Conservation (phyloP, 106 monocot genomes). For the Ottelia alismoides region DNA sequence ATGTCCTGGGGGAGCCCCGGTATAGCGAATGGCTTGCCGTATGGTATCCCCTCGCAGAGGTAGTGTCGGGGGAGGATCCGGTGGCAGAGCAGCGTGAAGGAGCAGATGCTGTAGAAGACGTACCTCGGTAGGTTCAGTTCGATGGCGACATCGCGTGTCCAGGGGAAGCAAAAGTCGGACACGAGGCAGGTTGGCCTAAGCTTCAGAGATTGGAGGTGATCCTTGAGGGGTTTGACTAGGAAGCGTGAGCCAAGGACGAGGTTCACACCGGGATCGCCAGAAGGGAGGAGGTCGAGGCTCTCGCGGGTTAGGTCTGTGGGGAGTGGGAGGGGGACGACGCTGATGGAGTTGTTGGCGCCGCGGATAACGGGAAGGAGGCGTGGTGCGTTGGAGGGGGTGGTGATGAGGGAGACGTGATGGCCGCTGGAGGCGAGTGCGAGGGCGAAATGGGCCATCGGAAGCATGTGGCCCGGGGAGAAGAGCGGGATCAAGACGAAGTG, state of each 20-base stretch:
- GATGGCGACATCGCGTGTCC: background rate
- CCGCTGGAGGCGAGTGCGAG: too few species aligned
- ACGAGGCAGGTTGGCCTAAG: conserved; percentile 6
- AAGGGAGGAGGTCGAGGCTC: background rate
- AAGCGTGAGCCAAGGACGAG: background rate
- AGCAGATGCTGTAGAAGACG: too few species aligned
- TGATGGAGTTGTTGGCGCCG: background rate
- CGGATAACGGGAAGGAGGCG: background rate
- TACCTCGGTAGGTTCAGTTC: too few species aligned
- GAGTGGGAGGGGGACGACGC: conserved; percentile 3
- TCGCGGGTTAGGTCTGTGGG: background rate
- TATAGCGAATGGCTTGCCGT: conserved; percentile 5
- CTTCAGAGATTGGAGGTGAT: background rate
- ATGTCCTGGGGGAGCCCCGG: conserved; percentile 10
- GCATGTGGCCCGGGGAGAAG: too few species aligned
- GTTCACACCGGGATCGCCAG: background rate
- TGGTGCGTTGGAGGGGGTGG: background rate
- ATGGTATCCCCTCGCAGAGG: background rate
- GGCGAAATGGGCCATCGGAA: too few species aligned
- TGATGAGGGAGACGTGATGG: too few species aligned
- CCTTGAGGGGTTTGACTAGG: background rate
- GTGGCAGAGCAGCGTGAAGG: background rate
- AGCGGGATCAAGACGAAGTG: too few species aligned
- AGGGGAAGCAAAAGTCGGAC: background rate
- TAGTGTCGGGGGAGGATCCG: background rate